Conservation (phyloP, 2,329 filamentous ascomycete genomes). For the Penicillium brevicompactum region DNA sequence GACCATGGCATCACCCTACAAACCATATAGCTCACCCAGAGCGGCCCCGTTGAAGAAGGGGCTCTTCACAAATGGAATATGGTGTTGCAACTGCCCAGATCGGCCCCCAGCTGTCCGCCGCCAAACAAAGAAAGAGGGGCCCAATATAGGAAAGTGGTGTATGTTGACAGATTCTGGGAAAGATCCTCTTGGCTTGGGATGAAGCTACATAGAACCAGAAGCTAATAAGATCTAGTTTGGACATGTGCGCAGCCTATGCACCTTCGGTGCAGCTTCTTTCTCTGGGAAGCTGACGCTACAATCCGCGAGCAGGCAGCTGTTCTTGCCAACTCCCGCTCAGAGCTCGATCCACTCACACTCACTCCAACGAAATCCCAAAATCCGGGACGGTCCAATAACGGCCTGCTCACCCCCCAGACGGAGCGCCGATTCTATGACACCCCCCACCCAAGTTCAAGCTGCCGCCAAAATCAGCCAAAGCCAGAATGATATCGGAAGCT, state of each 20-base stretch:
- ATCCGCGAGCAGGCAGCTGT: conserved; percentile 54
- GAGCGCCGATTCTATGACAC: conserved; percentile 21
- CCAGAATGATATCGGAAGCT: conserved; percentile 35
- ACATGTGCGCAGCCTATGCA: conserved; percentile 56
- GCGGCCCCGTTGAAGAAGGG: conserved; percentile 33
- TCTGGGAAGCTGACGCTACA: conserved; percentile 63
- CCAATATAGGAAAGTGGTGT: conserved; percentile 60
- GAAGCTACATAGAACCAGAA: background rate
- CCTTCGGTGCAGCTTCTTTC: conserved; percentile 60
- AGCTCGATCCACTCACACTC: conserved; percentile 33
- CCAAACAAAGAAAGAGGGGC: conserved; percentile 59
- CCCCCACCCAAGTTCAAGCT: conserved; percentile 15
- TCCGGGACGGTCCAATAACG: conserved; percentile 8
- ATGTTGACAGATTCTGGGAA: conserved; percentile 15
- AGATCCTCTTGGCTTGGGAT: background rate
- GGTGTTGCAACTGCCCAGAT: conserved; percentile 60
- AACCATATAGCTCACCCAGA: conserved; percentile 20
- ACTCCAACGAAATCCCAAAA: conserved; percentile 15
- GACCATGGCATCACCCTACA: conserved; percentile 30
- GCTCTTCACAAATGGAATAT: conserved; percentile 47
- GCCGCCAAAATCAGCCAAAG: conserved; percentile 31
- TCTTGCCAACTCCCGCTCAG: conserved; percentile 52
- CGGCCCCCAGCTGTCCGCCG: conserved; percentile 57
- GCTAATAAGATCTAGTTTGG: conserved; percentile 48
- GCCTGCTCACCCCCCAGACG: conserved; percentile 39